A percentile compares a stretch with the other conserved stretches of the same genome.
Evolutionary conservation across 148 eudicot genomes (phyloP).

Genomic region (Pharnaceum exiguum): DNA sequence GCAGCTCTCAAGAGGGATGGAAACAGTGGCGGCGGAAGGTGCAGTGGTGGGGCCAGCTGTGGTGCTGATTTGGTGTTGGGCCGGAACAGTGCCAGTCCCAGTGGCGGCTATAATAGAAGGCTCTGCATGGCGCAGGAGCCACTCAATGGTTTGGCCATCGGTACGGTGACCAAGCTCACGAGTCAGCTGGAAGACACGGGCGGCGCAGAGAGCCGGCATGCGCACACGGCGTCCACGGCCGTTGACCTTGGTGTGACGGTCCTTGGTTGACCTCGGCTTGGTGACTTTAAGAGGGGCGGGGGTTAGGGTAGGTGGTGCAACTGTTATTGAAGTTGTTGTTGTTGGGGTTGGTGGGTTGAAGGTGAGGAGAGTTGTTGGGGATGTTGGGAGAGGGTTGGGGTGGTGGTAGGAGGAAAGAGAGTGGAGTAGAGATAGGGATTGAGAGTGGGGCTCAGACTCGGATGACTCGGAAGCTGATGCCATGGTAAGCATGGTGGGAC

Average conservation of each 20-base stretch:
- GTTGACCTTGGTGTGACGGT: constrained; percentile 37
- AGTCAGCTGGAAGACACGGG: constrained; percentile 38
- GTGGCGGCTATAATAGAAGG: constrained; percentile 49
- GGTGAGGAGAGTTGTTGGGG: not conserved
- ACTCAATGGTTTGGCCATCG: constrained; percentile 45
- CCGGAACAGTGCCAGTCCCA: constrained; percentile 38
- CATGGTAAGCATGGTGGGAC: not conserved
- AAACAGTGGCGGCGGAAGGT: not conserved
- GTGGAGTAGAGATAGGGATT: not conserved
- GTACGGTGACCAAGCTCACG: constrained; percentile 41
- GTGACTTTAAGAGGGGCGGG: not conserved
- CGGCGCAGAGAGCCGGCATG: constrained; percentile 35
- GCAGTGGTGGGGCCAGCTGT: not conserved
- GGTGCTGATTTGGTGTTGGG: constrained; percentile 13
- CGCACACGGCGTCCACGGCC: constrained; percentile 39
- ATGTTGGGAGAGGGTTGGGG: not conserved
- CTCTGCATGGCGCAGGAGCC: constrained; percentile 58
- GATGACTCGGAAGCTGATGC: not conserved
- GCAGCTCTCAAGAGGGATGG: not conserved
- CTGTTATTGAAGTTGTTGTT: not conserved
- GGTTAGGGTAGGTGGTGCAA: not conserved
- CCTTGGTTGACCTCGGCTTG: constrained; percentile 3
- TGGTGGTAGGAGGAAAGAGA: not conserved
- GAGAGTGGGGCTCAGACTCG: not conserved
- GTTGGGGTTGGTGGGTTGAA: not conserved